phyloP scores from a whole-genome alignment of 371 early-diverging fungal species.

The Lichtheimia corymbifera region DNA sequence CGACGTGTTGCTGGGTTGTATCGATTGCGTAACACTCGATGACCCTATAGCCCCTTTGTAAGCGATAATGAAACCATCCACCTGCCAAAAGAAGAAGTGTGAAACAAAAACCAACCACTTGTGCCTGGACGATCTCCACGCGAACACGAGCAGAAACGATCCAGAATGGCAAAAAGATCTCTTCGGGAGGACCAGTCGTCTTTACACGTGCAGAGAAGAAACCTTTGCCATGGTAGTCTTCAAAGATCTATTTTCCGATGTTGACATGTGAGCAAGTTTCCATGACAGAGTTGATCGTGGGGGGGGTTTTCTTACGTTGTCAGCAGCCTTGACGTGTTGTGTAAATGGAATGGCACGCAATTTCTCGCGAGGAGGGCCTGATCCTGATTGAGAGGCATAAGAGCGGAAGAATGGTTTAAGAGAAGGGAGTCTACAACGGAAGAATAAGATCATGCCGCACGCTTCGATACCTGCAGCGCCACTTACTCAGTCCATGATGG shows the following conservation, averaged over 20 bases:
- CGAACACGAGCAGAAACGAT: conserved; percentile 54
- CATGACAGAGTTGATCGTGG: not conserved
- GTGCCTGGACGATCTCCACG: conserved; percentile 55
- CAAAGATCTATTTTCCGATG: conserved; percentile 41
- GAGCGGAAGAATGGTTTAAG: conserved; percentile 1
- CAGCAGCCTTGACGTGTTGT: conserved; percentile 58
- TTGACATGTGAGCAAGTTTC: not conserved
- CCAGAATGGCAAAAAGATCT: conserved; percentile 64
- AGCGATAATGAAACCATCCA: not conserved
- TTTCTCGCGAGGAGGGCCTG: conserved; percentile 50
- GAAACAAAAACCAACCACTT: conserved; percentile 37
- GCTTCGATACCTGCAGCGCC: too few species aligned
- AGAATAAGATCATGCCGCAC: not conserved
- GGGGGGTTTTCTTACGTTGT: conserved; percentile 32
- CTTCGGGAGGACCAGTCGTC: conserved; percentile 48
- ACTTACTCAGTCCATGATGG: too few species aligned
- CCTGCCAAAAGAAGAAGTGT: not conserved
- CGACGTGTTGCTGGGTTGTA: conserved; percentile 49
- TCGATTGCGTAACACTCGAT: conserved; percentile 32
- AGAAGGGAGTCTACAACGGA: not conserved
- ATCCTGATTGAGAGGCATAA: not conserved
- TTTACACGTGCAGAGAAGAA: conserved; percentile 56
- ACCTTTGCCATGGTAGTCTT: conserved; percentile 58
- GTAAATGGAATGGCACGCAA: conserved; percentile 55
- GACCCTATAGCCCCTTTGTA: conserved; percentile 26